These are phyloP conservation scores for Zygoascus sp. DNA, from an alignment of 1,139 yeast genomes.

Conservation along the genomic window DNA sequence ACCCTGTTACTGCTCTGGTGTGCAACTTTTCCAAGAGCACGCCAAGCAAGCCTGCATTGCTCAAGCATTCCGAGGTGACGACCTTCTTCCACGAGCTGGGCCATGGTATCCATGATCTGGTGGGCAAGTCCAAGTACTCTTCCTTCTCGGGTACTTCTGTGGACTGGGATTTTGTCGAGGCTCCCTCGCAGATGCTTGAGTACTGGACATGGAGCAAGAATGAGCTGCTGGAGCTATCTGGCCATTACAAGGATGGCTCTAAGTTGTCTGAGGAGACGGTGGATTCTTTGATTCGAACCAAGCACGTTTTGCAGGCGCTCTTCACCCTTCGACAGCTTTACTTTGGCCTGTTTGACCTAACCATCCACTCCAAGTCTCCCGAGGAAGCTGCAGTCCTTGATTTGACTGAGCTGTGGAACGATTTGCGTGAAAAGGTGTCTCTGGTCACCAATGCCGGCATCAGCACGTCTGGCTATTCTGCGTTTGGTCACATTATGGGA, in stretches of 20 bases:
- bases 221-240: conserved; percentile 55
- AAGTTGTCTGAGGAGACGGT: conserved; percentile 57
- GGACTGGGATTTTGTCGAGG: conserved; percentile 82
- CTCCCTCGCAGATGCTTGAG: conserved; percentile 86
- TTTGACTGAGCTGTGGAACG: conserved; percentile 54
- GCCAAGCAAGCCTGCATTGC: conserved; percentile 62
- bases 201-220: conserved; percentile 80
- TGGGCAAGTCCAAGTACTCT: conserved; percentile 60
- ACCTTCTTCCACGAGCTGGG: conserved; percentile 90
- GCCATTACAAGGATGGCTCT: conserved; percentile 57
- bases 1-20: conserved; percentile 73
- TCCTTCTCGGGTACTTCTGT: conserved; percentile 74
- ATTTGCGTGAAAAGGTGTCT: conserved; percentile 54
- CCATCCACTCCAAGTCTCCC: conserved; percentile 52
- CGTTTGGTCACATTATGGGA: conserved; percentile 79
- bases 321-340: conserved; percentile 69
- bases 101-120: conserved; percentile 77
- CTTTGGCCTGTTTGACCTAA: conserved; percentile 73
- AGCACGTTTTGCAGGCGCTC: conserved; percentile 72
- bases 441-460: conserved; percentile 49
- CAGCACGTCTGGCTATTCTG: conserved; percentile 60
- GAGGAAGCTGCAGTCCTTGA: conserved; percentile 36
- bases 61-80: conserved; percentile 73
- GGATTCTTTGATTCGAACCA: conserved; percentile 57
- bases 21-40: conserved; percentile 83